Base-by-base conservation (phyloP, 805 yeast genomes). In the Kodamaea lidongshanica region DNA sequence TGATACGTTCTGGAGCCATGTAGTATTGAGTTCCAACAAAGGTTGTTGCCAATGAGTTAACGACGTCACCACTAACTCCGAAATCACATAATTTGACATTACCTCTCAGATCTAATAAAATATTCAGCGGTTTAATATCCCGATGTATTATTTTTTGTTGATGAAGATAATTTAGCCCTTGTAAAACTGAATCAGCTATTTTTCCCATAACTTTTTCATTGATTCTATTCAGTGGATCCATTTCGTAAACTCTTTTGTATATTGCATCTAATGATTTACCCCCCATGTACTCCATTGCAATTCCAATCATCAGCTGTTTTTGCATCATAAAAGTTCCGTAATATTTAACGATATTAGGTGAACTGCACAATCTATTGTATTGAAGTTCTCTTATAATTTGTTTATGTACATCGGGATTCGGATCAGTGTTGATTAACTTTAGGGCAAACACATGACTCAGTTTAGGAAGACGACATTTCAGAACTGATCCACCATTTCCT, bases 1-100 rank as follows among this genome's bases (percentile, higher is more conserved):
- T 84, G 30, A 92, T 89, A 45, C 98, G 70, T 56, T 92, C 98
- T 0, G 98, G 98, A 0, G 98, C 97, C 98, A 92, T 92, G 56
- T 92, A 92, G 52, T 85, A 89, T 7, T 95, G 88, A 0, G 98
- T 92, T 2, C 98, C 98, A 0, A 96, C 92, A 50, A 88, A 92
- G 0, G 98, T 92, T 1, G 95, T 85, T 1, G 97, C 97, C 27
- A 92, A 64, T 0, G 96, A 86, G 54, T 92, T 82, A 18, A 89
- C 95, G 12, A 92, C 95, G 49, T 86, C 96, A 7, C 98, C 98
- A 50, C 94, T 80, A 16, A 92, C 98, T 12, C 98, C 98, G 61
- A 92, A 92, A 59, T 92, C 98, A 59, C 97, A 89, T 30, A 92
- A 62, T 53, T 92, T 92, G 30, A 89, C 88, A 48, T 82, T 79